phyloP scores from a whole-genome alignment of 2,329 filamentous ascomycete species.

The Neocucurbitaria cava region DNA sequence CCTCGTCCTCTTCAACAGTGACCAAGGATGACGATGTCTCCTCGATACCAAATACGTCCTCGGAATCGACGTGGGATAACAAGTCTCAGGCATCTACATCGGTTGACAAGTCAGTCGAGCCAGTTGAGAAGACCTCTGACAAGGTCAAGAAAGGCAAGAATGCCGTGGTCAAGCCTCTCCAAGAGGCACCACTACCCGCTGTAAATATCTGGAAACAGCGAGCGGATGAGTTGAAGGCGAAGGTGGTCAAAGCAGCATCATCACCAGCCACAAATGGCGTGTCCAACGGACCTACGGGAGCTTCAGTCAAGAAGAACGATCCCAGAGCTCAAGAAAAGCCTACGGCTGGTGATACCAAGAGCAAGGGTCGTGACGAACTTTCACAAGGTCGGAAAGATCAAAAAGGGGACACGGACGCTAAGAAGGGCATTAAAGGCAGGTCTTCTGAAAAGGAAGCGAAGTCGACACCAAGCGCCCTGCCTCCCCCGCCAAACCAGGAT shows the following conservation, averaged over 20 bases:
- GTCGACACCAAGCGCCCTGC: constrained; percentile 32
- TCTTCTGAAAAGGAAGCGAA: constrained; percentile 40
- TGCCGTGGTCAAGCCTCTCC: constrained; percentile 65
- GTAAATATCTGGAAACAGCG: constrained; percentile 91
- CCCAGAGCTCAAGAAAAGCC: constrained; percentile 28
- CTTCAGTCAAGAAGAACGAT: constrained; percentile 34
- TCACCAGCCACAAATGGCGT: constrained; percentile 36
- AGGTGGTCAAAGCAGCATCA: constrained; percentile 55
- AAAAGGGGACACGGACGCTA: constrained; percentile 33
- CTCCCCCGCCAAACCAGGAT: constrained; percentile 75
- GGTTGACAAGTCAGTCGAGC: constrained; percentile 65
- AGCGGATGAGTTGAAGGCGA: constrained; percentile 68
- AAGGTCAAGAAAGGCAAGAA: constrained; percentile 58
- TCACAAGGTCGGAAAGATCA: constrained; percentile 33
- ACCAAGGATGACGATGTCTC: constrained; percentile 67
- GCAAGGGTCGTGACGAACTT: constrained; percentile 33
- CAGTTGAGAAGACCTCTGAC: constrained; percentile 60
- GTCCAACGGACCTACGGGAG: constrained; percentile 14
- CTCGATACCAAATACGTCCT: constrained; percentile 67
- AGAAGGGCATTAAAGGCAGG: constrained; percentile 36
- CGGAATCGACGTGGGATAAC: constrained; percentile 72
- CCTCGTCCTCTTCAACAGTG: constrained; percentile 60
- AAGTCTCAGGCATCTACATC: constrained; percentile 69
- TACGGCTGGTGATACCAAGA: constrained; percentile 21
- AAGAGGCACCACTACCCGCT: constrained; percentile 79